These are phyloP conservation scores for Phytophthora kernoviae DNA, from an alignment of 352 stramenopile species.

Conservation along the genomic window DNA sequence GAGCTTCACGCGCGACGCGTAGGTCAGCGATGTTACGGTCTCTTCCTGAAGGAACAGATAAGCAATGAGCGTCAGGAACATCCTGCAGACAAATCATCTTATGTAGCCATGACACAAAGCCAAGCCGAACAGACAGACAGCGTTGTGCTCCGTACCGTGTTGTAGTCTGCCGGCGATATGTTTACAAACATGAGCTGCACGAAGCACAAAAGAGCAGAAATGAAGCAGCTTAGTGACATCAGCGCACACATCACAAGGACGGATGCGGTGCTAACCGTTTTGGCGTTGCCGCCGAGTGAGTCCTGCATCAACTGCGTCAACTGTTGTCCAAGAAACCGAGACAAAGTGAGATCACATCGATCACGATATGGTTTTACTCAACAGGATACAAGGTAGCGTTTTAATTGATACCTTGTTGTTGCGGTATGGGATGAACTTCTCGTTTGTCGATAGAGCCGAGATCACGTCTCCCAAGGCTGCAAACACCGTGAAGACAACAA, in stretches of 20 bases:
- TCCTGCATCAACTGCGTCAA: slow-evolving; percentile 94
- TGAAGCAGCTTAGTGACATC: neutral
- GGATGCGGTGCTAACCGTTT: slow-evolving; percentile 68
- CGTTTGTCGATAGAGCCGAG: slow-evolving; percentile 85
- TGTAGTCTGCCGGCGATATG: slow-evolving; percentile 90
- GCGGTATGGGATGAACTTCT: slow-evolving; percentile 94
- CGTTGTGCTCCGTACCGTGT: slow-evolving; percentile 67
- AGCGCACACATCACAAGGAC: neutral
- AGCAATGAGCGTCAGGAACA: slow-evolving; percentile 1
- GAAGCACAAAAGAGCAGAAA: slow-evolving; percentile 3
- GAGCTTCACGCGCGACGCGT: slow-evolving; percentile 86
- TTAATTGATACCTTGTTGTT: slow-evolving; percentile 85
- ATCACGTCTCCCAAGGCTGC: slow-evolving; percentile 92
- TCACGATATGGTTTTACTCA: too few relatives aligned
- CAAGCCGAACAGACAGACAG: slow-evolving; percentile 7
- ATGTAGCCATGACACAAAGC: slow-evolving; percentile 20
- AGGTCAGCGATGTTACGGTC: slow-evolving; percentile 82
- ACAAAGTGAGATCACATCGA: neutral
- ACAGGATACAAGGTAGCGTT: neutral
- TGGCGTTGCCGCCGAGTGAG: slow-evolving; percentile 92
- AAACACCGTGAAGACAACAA: neutral
- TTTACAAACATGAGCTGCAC: slow-evolving; percentile 92
- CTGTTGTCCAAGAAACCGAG: slow-evolving; percentile 16
- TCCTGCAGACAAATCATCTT: slow-evolving; percentile 6
- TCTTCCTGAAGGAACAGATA: slow-evolving; percentile 51